These are phyloP conservation scores for Debaryomyces psychrophilus DNA, from an alignment of 1,139 yeast genomes.

Conservation along the genomic window DNA sequence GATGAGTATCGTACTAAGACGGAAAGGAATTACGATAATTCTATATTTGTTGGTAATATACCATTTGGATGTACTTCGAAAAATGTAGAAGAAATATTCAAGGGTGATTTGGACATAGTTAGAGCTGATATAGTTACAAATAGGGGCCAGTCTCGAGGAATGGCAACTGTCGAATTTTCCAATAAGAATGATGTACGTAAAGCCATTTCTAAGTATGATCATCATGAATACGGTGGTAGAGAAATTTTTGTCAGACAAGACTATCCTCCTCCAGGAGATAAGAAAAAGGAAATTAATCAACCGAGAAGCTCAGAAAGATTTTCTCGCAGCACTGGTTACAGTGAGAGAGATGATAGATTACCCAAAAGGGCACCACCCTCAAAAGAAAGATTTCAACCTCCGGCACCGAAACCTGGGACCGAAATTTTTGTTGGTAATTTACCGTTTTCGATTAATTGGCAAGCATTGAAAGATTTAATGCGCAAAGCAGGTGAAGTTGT, in stretches of 20 bases:
- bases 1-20: slow-evolving; percentile 42
- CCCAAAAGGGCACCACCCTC: slow-evolving; percentile 17
- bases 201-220: slow-evolving; percentile 76
- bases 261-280: slow-evolving; percentile 69
- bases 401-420: slow-evolving; percentile 46
- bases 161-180: slow-evolving; percentile 90
- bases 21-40: slow-evolving; percentile 71
- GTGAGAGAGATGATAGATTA: slow-evolving; percentile 18
- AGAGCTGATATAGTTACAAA: slow-evolving; percentile 87
- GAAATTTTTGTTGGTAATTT: slow-evolving; percentile 84
- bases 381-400: slow-evolving; percentile 20
- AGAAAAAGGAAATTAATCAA: slow-evolving; percentile 27
- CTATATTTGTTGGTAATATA: slow-evolving; percentile 73
- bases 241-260: slow-evolving; percentile 90
- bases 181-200: slow-evolving; percentile 66
- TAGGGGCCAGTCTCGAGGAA: slow-evolving; percentile 85
- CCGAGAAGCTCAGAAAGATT: slow-evolving; percentile 13
- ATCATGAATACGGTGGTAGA: slow-evolving; percentile 71
- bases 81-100: slow-evolving; percentile 63
- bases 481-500: slow-evolving; percentile 73
- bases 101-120: slow-evolving; percentile 68
- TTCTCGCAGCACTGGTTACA: slow-evolving; percentile 15
- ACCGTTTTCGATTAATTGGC: slow-evolving; percentile 83
- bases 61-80: slow-evolving; percentile 65
- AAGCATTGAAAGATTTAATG: slow-evolving; percentile 81